phyloP scores from a whole-genome alignment of 495 filamentous ascomycete species.

The Penicillium steckii region DNA sequence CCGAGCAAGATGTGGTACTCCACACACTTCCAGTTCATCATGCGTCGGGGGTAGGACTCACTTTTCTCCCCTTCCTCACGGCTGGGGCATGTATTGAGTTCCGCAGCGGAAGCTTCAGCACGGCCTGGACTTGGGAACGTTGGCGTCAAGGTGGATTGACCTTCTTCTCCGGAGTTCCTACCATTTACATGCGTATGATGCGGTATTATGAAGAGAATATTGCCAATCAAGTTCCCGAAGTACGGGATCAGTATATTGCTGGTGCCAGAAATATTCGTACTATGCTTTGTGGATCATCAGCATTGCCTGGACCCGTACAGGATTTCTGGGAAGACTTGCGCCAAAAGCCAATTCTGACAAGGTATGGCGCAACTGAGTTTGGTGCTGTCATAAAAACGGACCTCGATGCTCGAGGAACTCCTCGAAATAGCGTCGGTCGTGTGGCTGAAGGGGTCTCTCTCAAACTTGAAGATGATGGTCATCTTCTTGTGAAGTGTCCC shows the following conservation, averaged over 20 bases:
- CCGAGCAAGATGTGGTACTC: constrained; percentile 24
- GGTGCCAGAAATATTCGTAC: constrained; percentile 40
- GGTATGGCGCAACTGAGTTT: constrained; percentile 50
- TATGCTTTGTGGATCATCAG: constrained; percentile 46
- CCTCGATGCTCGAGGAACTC: constrained; percentile 31
- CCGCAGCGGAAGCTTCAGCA: constrained; percentile 42
- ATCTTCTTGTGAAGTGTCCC: constrained; percentile 42
- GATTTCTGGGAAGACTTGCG: constrained; percentile 45
- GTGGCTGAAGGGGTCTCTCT: constrained; percentile 38
- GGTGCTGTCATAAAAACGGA: constrained; percentile 44
- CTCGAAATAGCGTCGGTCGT: constrained; percentile 36
- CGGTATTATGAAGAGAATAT: constrained; percentile 41
- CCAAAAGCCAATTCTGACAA: constrained; percentile 38
- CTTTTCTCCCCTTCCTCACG: constrained; percentile 45
- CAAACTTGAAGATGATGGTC: constrained; percentile 35
- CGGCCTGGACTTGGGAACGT: constrained; percentile 50
- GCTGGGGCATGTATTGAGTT: constrained; percentile 47
- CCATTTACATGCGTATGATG: constrained; percentile 52
- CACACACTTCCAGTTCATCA: constrained; percentile 50
- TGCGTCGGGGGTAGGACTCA: constrained; percentile 46
- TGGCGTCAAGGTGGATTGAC: constrained; percentile 43
- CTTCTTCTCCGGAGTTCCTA: constrained; percentile 51
- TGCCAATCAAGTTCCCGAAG: constrained; percentile 16
- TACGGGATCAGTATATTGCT: constrained; percentile 30
- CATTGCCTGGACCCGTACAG: constrained; percentile 44